Evolutionary conservation across 441 rosid species (phyloP), one percentile per base, ranked within the genome.

Genomic region (Bruguiera hainesii): DNA sequence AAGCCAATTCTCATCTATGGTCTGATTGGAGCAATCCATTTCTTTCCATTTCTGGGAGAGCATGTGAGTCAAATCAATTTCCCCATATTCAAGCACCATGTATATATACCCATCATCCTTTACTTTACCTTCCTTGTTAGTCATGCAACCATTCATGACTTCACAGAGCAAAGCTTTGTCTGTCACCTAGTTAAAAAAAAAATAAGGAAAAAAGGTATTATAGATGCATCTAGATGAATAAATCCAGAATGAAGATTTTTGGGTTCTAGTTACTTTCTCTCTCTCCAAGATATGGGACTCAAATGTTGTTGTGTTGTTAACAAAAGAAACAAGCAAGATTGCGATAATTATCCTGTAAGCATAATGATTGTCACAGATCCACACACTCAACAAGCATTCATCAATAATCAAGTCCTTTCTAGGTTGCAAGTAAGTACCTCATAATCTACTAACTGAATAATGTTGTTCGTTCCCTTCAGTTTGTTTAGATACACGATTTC

Each of bases 21-120:
- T 82, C 70, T 85, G 89, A 71, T 80, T 77, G 63, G 87, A 78
- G 71, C 81, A 68, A 73, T 85, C 91, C 64, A 86, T 68, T 82
- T 92, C 95, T 81, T 87, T 90, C 99, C 99, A 89, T 76, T 92
- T 95, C 67, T 95, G 97, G 23, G 97, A 89, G 66, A 95, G 80
- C 99, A 95, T 95, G 76, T 84, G 97, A 77, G 98, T 98, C 80
- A 95, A 77, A 87, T 95, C 99, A 67, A 95, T 87, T 84, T 95
- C 99, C 61, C 99, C 98, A 73, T 90, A 85, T 73, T 95, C 99
- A 61, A 95, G 90, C 59, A 92, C 97, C 99, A 95, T 95, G 73
- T 92, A 92, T 70, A 95, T 87, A 76, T 75, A 83, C 30, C 89
- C 97, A 82, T 95, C 99, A 69, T 89, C 98, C 79, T 84, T 92